Evolutionary conservation across 108 stramenopile genomes (phyloP).

Genomic region (Cafeteria roenbergensis): DNA sequence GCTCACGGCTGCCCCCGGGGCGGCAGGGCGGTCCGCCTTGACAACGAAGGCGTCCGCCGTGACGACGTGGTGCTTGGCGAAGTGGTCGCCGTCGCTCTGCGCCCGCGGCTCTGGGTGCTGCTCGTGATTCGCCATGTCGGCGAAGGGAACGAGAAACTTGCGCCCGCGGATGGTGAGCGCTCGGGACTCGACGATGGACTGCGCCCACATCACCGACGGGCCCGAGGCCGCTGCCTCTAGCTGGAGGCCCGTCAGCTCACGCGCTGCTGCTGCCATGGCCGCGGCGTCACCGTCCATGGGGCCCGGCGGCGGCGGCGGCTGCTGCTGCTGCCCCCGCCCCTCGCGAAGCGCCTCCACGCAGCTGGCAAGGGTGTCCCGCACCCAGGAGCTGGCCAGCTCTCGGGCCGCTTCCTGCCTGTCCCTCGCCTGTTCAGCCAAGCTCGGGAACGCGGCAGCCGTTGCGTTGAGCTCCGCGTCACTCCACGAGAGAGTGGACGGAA

Average conservation of each 20-base stretch:
- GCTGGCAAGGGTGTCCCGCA: background rate
- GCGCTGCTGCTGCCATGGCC: background rate
- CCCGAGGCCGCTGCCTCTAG: background rate
- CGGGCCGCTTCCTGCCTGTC: background rate
- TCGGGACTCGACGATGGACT: constrained; percentile 43
- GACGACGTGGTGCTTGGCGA: constrained; percentile 18
- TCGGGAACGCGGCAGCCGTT: background rate
- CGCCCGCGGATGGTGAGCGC: constrained; percentile 55
- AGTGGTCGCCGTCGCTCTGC: constrained; percentile 15
- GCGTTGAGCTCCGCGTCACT: background rate
- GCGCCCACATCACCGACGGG: constrained; percentile 7
- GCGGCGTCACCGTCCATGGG: background rate
- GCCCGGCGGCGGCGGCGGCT: too few species aligned
- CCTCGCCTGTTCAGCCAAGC: background rate
- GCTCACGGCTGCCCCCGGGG: constrained; percentile 34
- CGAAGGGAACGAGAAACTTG: constrained; percentile 57
- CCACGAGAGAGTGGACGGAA: background rate
- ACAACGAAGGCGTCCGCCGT: constrained; percentile 10
- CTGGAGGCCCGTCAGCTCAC: background rate
- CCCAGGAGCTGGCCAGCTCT: background rate
- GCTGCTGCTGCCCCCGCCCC: background rate
- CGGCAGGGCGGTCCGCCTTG: constrained; percentile 22
- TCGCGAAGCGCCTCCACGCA: background rate
- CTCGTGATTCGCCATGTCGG: constrained; percentile 66
- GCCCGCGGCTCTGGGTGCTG: constrained; percentile 15